phyloP scores from a whole-genome alignment of 352 stramenopile genomes.

The Globisporangium heterothallicum region DNA sequence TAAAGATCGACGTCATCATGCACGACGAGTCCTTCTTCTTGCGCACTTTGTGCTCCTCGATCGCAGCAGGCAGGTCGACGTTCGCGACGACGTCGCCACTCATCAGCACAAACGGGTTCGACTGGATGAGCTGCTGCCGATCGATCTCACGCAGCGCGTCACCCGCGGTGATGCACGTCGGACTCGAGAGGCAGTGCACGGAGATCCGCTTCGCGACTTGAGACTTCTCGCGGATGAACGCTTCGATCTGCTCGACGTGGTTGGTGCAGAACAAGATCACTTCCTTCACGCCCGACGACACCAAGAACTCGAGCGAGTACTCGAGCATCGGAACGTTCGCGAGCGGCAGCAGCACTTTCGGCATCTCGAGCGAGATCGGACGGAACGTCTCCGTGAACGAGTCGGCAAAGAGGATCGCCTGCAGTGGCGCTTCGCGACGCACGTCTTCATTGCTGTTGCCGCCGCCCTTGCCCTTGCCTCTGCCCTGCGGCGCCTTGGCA shows the following conservation, averaged over 20 bases:
- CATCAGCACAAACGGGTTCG: slow-evolving; percentile 97
- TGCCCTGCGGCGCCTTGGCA: background rate
- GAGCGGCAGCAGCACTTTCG: slow-evolving; percentile 94
- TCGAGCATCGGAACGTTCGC: slow-evolving; percentile 97
- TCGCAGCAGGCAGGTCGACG: slow-evolving; percentile 83
- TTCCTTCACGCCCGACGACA: slow-evolving; percentile 91
- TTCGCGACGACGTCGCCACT: slow-evolving; percentile 96
- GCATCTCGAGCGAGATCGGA: slow-evolving; percentile 79
- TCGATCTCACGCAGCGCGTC: slow-evolving; percentile 97
- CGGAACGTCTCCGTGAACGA: slow-evolving; percentile 93
- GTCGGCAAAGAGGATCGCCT: slow-evolving; percentile 96
- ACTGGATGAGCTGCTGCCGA: slow-evolving; percentile 90
- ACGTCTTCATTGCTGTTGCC: slow-evolving; percentile 54
- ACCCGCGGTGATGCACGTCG: slow-evolving; percentile 86
- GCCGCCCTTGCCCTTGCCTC: slow-evolving; percentile 13
- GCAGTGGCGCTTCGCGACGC: slow-evolving; percentile 89
- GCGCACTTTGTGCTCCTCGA: slow-evolving; percentile 70
- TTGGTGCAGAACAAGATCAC: slow-evolving; percentile 93
- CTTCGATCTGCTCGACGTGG: slow-evolving; percentile 85
- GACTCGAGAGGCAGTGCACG: slow-evolving; percentile 70
- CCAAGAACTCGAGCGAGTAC: slow-evolving; percentile 97
- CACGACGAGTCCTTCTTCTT: slow-evolving; percentile 89
- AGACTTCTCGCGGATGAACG: slow-evolving; percentile 65
- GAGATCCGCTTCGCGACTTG: slow-evolving; percentile 49
- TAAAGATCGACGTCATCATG: slow-evolving; percentile 96